Evolutionary conservation across 495 filamentous ascomycete genomes (phyloP), one percentile per base, ranked within the genome.

Genomic region (Mytilinidion resinicola): DNA sequence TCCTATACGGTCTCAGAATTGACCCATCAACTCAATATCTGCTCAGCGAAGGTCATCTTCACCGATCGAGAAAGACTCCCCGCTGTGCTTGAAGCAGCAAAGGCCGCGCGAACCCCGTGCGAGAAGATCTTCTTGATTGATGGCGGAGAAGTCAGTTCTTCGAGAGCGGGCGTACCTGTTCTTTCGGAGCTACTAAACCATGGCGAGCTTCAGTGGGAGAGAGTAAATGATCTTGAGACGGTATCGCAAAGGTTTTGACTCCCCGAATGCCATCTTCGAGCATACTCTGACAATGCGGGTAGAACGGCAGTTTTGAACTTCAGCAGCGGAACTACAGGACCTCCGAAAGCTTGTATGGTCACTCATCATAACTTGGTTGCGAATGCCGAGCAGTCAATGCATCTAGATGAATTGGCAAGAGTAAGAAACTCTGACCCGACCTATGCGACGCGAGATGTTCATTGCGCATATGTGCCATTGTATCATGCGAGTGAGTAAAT

Each of bases 11-110:
- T 70, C 10, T 49, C 49, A n/a, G 73, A 75, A 61, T 61, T 74
- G 51, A 65, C 64, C 14, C 66, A 75, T 61, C 73, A 76, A 56
- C 57, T 75, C 15, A 62, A 65, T 34, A 71, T 72, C 55, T 68
- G 72, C 3, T 69, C 61, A 17, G 68, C 71, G 20, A 58, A 55
- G 39, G 51, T 72, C 36, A 62, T 76, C 3, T 58, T 75, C 8
- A 67, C 39, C 17, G 39, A 42, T 42, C 11, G 39, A 17, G 39
- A 42, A 42, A 42, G 39, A 42, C 39, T 42, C 8, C 39, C 39
- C 17, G 17, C 39, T 42, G 39, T 42, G 12, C 39, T 42, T 42
- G 17, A 42, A 42, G 39, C 17, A 42, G 39, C 39, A 17, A 12
- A 42, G 9, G 39, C 9, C 4, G 39, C 11, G 39, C 39, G 39